Base-by-base conservation (phyloP, 257 asterid genomes). In the Scutellaria barbata region DNA sequence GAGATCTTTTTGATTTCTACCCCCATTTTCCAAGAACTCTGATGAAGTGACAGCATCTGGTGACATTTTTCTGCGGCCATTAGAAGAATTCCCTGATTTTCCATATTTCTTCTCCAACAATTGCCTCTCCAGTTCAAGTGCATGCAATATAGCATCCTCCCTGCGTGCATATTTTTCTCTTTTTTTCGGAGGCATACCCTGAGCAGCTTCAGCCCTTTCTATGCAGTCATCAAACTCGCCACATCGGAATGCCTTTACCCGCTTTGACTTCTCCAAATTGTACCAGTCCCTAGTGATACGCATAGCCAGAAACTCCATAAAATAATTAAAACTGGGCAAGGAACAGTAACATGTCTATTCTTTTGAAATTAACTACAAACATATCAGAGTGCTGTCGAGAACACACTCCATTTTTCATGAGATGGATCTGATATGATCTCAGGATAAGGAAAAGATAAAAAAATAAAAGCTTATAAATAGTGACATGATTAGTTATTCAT, bases 71-170 rank as follows among this genome's bases (percentile, higher is more conserved):
- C 66, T 60, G 77, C 80, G 80, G 64, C 79, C 81, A 67, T 78
- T 86, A 60, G 84, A 78, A 51, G 95, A 79, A 83, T 33, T 76
- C 65, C 82, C 89, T 17, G 80, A 67, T 75, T 82, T 82, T 67
- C 92, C 98, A 87, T 80, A 79, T 78, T 79, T 90, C 70, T 86
- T 90, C 79, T 79, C 95, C 82, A 87, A 50, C 73, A 85, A 67
- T 71, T 85, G 89, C 76, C 82, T 92, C 88, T 95, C 99, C 72
- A 95, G 82, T 69, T 89, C 98, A 84, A 95, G 92, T 71, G 99
- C 99, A 85, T 95, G 99, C 79, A 95, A 82, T 73, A 95, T 95
- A 6, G 99, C 99, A 87, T 95, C 98, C 84, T 95, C 99, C 16
- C 97, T 80, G 51, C 98, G 97, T 4, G 99, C 99, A 81, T 95